Conservation (phyloP, 2,329 filamentous ascomycete genomes). For the Aspergillus versicolor region DNA sequence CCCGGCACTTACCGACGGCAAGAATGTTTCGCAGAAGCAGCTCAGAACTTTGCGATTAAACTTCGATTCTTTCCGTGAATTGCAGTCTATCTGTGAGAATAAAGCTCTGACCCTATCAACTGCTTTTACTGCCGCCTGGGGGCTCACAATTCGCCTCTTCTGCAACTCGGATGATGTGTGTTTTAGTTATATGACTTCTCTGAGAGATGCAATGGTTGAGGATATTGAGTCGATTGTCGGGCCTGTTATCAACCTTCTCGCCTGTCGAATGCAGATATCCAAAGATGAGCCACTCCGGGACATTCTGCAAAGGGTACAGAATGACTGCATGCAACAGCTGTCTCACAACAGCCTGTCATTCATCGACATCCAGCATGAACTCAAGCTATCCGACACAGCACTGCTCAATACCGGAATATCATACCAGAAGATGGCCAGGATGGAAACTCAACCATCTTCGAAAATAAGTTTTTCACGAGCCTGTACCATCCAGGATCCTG, state of each 20-base stretch:
- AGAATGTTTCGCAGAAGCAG: slow-evolving; percentile 17
- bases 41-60: slow-evolving; percentile 33
- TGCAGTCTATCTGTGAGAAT: slow-evolving; percentile 42
- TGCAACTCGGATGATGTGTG: slow-evolving; percentile 69
- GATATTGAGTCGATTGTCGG: slow-evolving; percentile 46
- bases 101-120: slow-evolving; percentile 51
- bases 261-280: slow-evolving; percentile 43
- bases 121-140: slow-evolving; percentile 70
- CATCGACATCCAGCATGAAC: slow-evolving; percentile 48
- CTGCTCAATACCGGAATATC: slow-evolving; percentile 52
- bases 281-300: slow-evolving; percentile 34
- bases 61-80: slow-evolving; percentile 26
- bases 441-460: slow-evolving; percentile 20
- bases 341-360: slow-evolving; percentile 46
- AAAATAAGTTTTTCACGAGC: slow-evolving; percentile 41
- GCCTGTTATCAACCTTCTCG: slow-evolving; percentile 48
- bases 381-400: slow-evolving; percentile 37
- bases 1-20: slow-evolving; percentile 34
- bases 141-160: slow-evolving; percentile 59
- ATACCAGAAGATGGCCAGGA: slow-evolving; percentile 43
- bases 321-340: slow-evolving; percentile 48
- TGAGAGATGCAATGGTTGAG: slow-evolving; percentile 42
- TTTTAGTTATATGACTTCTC: slow-evolving; percentile 47
- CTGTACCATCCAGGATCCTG: slow-evolving; percentile 46
- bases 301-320: slow-evolving; percentile 43